A percentile compares a stretch with the other conserved stretches of the same genome.
These are phyloP conservation scores for Euphorbia corollata DNA, from an alignment of 441 rosid genomes.

Conservation along the genomic window DNA sequence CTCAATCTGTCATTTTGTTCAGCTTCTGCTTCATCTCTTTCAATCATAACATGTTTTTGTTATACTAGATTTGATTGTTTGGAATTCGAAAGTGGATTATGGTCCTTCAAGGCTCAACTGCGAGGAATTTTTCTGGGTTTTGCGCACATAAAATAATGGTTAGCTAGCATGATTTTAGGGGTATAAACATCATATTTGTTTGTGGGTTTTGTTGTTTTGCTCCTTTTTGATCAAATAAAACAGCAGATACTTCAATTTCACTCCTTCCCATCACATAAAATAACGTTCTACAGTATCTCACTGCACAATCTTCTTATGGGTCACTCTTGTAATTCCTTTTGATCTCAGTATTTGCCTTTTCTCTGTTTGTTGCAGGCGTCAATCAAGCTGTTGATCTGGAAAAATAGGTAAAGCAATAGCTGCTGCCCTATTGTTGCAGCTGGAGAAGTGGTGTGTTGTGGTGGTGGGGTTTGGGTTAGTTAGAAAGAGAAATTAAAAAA, in stretches of 20 bases:
- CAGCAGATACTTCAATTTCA: slow-evolving; percentile 33
- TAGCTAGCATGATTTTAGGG: slow-evolving; percentile 15
- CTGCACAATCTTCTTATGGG: slow-evolving; percentile 21
- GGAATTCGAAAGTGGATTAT: slow-evolving; percentile 10
- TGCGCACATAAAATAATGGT: slow-evolving; percentile 68
- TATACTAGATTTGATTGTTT: slow-evolving; percentile 23
- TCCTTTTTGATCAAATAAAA: slow-evolving; percentile 33
- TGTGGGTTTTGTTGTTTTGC: slow-evolving; percentile 32
- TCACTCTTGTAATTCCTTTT: slow-evolving; percentile 15
- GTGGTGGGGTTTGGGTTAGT: slow-evolving; percentile 22
- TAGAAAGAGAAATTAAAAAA: slow-evolving; percentile 14
- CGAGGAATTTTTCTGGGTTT: slow-evolving; percentile 19
- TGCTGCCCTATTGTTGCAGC: slow-evolving; percentile 14
- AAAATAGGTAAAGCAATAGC: slow-evolving; percentile 18
- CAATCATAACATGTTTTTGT: slow-evolving; percentile 14
- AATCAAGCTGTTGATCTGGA: slow-evolving; percentile 22
- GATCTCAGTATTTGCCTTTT: slow-evolving; percentile 11
- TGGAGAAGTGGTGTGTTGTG: slow-evolving; percentile 20
- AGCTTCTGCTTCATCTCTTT: slow-evolving; percentile 19
- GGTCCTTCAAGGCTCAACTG: slow-evolving; percentile 19
- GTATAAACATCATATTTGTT: slow-evolving; percentile 27
- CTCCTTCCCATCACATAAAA: slow-evolving; percentile 61
- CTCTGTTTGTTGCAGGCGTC: slow-evolving; percentile 24
- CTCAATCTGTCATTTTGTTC: neutral
- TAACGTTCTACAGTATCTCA: slow-evolving; percentile 31